Evolutionary conservation across 2,329 filamentous ascomycete genomes (phyloP).

Genomic region (Hysterium pulicare): DNA sequence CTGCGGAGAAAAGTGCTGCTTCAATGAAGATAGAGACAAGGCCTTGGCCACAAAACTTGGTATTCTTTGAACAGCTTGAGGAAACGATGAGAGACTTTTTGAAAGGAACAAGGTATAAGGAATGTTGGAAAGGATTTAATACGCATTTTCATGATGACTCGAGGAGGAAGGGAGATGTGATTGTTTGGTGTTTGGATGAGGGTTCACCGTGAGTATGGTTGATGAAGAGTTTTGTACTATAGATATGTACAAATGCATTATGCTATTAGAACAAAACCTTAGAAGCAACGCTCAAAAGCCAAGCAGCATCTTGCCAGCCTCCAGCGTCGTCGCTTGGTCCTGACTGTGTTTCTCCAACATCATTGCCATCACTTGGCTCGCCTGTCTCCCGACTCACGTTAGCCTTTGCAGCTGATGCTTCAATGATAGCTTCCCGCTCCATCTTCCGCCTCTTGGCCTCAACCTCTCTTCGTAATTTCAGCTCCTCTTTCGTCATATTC

Average conservation of each 20-base stretch:
- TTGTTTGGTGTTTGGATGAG: slow-evolving; percentile 52
- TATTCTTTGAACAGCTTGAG: slow-evolving; percentile 59
- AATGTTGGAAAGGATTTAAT: slow-evolving; percentile 61
- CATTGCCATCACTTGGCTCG: slow-evolving; percentile 4
- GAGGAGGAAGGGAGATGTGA: slow-evolving; percentile 58
- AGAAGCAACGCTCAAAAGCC: slow-evolving; percentile 54
- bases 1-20: slow-evolving; percentile 8
- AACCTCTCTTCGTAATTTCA: slow-evolving; percentile 33
- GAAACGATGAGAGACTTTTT: slow-evolving; percentile 45
- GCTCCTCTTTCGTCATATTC: slow-evolving; percentile 36
- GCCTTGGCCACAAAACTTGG: slow-evolving; percentile 45
- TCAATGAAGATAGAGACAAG: slow-evolving; percentile 12
- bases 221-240: neutral
- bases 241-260: neutral
- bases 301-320: slow-evolving; percentile 58
- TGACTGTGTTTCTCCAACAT: slow-evolving; percentile 11
- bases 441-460: slow-evolving; percentile 36
- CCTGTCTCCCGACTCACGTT: slow-evolving; percentile 18
- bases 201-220: neutral
- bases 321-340: slow-evolving; percentile 34
- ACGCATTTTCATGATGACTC: slow-evolving; percentile 61
- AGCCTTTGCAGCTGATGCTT: slow-evolving; percentile 35
- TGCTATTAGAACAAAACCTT: slow-evolving; percentile 37
- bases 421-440: slow-evolving; percentile 34
- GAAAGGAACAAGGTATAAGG: slow-evolving; percentile 47